Conservation (phyloP, 108 stramenopile genomes). For the Pinguiococcus pyrenoidosus region DNA sequence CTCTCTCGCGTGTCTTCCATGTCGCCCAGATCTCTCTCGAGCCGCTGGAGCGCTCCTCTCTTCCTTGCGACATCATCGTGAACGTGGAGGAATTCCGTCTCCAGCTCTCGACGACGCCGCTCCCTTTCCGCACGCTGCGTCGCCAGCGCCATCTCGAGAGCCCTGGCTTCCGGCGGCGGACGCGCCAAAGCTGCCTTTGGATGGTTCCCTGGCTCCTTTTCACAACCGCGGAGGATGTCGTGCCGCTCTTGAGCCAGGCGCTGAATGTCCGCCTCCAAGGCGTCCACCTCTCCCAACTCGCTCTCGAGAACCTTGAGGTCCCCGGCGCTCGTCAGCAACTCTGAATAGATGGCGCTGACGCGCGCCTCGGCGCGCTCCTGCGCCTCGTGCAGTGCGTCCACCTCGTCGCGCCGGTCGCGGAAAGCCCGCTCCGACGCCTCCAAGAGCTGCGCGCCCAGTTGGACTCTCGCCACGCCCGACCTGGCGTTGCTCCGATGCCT, state of each 20-base stretch:
- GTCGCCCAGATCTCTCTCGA: too few relatives aligned
- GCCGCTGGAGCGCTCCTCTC: constrained; percentile 25
- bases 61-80: constrained; percentile 33
- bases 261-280: constrained; percentile 36
- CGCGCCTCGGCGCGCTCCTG: constrained; percentile 48
- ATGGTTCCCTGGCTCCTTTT: too few relatives aligned
- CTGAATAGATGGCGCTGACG: constrained; percentile 35
- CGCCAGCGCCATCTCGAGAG: too few relatives aligned
- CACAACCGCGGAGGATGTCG: too few relatives aligned
- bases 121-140: too few relatives aligned
- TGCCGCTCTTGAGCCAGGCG: constrained; percentile 44
- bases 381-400: constrained; percentile 46
- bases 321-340: constrained; percentile 31
- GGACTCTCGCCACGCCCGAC: constrained; percentile 40
- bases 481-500: constrained; percentile 34
- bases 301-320: constrained; percentile 42
- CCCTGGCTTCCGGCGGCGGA: too few relatives aligned
- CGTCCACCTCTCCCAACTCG: constrained; percentile 46
- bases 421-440: constrained; percentile 51
- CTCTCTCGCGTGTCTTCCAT: constrained; percentile 39
- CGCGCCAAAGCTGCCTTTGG: too few relatives aligned
- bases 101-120: constrained; percentile 34
- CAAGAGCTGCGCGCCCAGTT: constrained; percentile 38
- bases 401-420: constrained; percentile 44
- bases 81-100: constrained; percentile 35